Evolutionary conservation across 202 grass and related monocot species (phyloP).

Genomic region (Panicum virgatum): DNA sequence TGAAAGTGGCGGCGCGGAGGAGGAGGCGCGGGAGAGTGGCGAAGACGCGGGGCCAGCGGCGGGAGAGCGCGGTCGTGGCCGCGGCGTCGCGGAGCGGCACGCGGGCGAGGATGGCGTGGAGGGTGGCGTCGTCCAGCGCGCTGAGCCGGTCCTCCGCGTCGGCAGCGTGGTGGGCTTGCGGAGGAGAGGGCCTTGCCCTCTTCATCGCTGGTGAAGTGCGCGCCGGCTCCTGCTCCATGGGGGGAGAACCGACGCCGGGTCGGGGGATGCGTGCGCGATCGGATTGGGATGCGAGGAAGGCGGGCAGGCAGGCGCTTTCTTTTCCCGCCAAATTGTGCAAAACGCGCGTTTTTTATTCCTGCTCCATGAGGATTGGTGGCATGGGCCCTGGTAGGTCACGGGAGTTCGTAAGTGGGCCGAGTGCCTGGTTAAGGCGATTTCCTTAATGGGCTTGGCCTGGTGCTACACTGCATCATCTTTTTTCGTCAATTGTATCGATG

Average conservation of each 20-base stretch:
- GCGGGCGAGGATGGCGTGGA: slow-evolving; percentile 38
- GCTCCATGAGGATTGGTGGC: no score
- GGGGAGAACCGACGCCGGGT: no score
- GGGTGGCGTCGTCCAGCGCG: slow-evolving; percentile 20
- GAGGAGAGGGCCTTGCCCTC: not conserved
- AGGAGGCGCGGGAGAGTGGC: slow-evolving; percentile 9
- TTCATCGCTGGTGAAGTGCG: not conserved
- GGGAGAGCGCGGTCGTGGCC: slow-evolving; percentile 14
- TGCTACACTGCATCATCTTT: not conserved
- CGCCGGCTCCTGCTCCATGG: slow-evolving; percentile 16
- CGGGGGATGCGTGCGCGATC: not conserved
- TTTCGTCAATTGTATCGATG: no score
- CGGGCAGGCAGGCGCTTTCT: not conserved
- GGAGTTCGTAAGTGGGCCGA: not conserved
- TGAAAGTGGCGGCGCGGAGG: slow-evolving; percentile 26
- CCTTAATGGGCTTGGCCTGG: not conserved
- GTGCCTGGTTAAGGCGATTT: not conserved
- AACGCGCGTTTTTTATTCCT: not conserved
- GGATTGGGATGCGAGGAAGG: not conserved
- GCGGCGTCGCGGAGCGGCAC: slow-evolving; percentile 27
- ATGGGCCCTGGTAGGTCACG: no score
- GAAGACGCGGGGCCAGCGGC: slow-evolving; percentile 29
- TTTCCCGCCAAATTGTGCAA: slow-evolving; percentile 23
- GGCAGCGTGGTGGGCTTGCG: not conserved
- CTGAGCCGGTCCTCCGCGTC: slow-evolving; percentile 11